phyloP scores from a whole-genome alignment of 192 early-diverging fungal species.

The Coemansia sp. region DNA sequence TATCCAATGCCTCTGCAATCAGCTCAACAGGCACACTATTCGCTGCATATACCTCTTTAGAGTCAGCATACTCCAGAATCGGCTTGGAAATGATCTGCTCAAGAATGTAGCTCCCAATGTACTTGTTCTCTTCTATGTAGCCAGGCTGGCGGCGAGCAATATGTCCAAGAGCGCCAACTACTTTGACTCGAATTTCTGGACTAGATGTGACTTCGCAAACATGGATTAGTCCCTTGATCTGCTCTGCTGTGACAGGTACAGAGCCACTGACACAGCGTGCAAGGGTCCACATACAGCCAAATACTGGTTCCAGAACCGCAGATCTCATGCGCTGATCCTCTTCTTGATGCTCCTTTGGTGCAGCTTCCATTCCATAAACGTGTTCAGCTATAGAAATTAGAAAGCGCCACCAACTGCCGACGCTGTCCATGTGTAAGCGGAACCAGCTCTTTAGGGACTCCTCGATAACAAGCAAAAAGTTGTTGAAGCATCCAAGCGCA shows the following conservation, averaged over 20 bases:
- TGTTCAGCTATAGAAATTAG: conserved; percentile 61
- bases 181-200: conserved; percentile 60
- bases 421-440: conserved; percentile 30
- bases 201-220: conserved; percentile 27
- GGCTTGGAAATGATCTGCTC: conserved; percentile 30
- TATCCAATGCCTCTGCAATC: conserved; percentile 76
- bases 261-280: conserved; percentile 63
- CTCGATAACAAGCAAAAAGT: conserved; percentile 73
- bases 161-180: conserved; percentile 71
- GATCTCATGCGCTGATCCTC: conserved; percentile 57
- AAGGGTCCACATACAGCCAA: conserved; percentile 78
- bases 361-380: conserved; percentile 52
- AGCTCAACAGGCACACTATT: conserved; percentile 24
- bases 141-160: conserved; percentile 72
- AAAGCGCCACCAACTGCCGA: conserved; percentile 57
- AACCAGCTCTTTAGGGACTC: conserved; percentile 71
- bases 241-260: conserved; percentile 53
- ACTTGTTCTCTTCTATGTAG: conserved; percentile 40
- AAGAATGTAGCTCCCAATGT: conserved; percentile 70
- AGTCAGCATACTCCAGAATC: conserved; percentile 12
- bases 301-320: conserved; percentile 63
- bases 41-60: neutral
- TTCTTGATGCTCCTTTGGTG: conserved; percentile 54
- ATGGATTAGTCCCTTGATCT: conserved; percentile 56
- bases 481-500: conserved; percentile 73